Conservation (phyloP, 2,329 filamentous ascomycete genomes). For the Claviceps monticola region DNA sequence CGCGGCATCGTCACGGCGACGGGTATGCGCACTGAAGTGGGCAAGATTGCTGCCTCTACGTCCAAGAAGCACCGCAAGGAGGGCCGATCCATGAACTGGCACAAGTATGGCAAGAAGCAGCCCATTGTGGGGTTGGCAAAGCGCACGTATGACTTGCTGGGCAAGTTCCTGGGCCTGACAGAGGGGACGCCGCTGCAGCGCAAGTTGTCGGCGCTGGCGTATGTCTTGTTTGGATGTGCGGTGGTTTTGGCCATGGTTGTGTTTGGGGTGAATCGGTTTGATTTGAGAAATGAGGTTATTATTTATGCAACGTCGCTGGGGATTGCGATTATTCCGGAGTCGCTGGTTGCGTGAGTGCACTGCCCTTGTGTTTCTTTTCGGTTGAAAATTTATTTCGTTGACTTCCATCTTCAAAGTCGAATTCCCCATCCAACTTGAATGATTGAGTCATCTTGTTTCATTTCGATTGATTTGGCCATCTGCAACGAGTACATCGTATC, state of each 20-base stretch:
- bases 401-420: background rate
- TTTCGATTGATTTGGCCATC: no score
- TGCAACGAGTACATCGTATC: no score
- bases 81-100: slow-evolving; percentile 37
- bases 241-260: slow-evolving; percentile 42
- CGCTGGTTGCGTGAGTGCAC: slow-evolving; percentile 43
- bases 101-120: slow-evolving; percentile 37
- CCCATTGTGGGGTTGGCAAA: slow-evolving; percentile 32
- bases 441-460: no score
- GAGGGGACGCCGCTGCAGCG: slow-evolving; percentile 67
- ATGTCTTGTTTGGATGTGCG: slow-evolving; percentile 62
- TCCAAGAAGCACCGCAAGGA: slow-evolving; percentile 41
- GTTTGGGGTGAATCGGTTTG: slow-evolving; percentile 42
- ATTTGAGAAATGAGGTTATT: slow-evolving; percentile 36
- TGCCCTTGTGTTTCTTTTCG: background rate
- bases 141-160: slow-evolving; percentile 33
- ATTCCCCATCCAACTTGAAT: no score
- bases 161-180: slow-evolving; percentile 45
- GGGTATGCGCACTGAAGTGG: slow-evolving; percentile 58
- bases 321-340: slow-evolving; percentile 50
- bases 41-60: slow-evolving; percentile 49
- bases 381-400: background rate
- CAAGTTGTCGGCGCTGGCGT: slow-evolving; percentile 64
- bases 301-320: slow-evolving; percentile 45
- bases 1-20: slow-evolving; percentile 60